Evolutionary conservation across 2,329 filamentous ascomycete genomes (phyloP), one percentile per base, ranked within the genome.

Genomic region (Fusarium mangiferae): DNA sequence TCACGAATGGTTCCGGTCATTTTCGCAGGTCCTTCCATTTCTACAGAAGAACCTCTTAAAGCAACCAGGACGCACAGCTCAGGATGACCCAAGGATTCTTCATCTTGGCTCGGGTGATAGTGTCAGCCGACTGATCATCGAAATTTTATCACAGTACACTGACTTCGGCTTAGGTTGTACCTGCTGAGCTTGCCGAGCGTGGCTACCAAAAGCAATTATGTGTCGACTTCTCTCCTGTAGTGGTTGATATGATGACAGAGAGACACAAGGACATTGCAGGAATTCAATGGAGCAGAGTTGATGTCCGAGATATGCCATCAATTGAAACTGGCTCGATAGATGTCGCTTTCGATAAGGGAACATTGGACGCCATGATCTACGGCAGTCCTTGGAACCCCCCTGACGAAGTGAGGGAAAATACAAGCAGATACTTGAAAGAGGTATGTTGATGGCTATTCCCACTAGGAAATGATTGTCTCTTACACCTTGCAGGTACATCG

Each of bases 341-440:
- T n/a, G 54, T 61, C 13, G 55, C 61, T 9, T 60, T 61, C 26
- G 59, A 62, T 22, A 62, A 63, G 44, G 28, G 54, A n/a, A 63
- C 55, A 0, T 6, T 63, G 4, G 54, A 63, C 39, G 55, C 61
- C 20, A 63, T 63, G 54, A 63, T 63, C 9, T 26, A 63, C 9
- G 61, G 54, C 7, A 63, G 59, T 14, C 59, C 59, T 8, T 62
- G 59, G 59, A 57, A 1, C 18, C 61, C 54, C 10, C 61, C 55
- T 4, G 54, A 36, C 0, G 61, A 63, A 28, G 61, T 60, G 6
- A 63, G 6, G n/a, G 42, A 61, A 18, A 63, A 63, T 2, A 63
- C 54, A 17, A 49, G 42, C n/a, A 63, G 5, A 28, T 63, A 49
- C n/a, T 6, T 61, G 15, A 57, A 57, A 24, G 59, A 62, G 30